Base-by-base conservation (phyloP, 208 protist genomes). In the Leishmania braziliensis region DNA sequence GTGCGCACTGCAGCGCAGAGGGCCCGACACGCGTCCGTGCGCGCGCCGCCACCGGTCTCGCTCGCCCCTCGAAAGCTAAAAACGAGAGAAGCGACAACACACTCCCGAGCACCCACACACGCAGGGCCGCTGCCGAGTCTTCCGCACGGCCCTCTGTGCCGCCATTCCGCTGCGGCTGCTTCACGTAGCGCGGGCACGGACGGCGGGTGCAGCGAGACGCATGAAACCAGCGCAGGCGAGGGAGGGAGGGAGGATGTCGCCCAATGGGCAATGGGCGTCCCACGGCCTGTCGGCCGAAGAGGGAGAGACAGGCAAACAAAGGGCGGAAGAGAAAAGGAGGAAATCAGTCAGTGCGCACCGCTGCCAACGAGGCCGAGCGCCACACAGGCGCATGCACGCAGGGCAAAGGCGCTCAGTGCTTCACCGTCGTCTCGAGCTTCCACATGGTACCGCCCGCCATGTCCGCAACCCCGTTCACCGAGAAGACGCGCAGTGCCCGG, bases 381-480 rank as follows among this genome's bases (percentile, higher is more conserved):
- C 66, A 72, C 66, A 53, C 65, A n/a, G 66, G 70, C 48, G n/a
- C 70, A 10, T n/a, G 50, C 50, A 39, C 70, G 70, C 50, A 58
- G 50, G n/a, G 26, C 48, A 56, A 36, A 12, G 18, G 29, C 0
- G 70, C 50, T 75, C 71, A 74, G 65, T 79, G 70, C 43, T 75
- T 26, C 18, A 84, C 78, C 18, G 71, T 76, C 2, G 70, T 46
- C 46, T 77, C 78, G 71, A 92, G 76, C 87, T 80, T 82, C 83
- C 83, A 90, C 75, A 92, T 84, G 65, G 46, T 86, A 1, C 87
- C 87, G 6, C 79, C 68, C 20, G 76, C 60, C 62, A 92, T 75
- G 56, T 80, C 54, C 3, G 89, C 78, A 1, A 26, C 75, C 23
- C 89, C 89, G 79, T 88, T 85, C 26, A 89, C 79, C 51, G 87